Conservation (phyloP, 2,329 filamentous ascomycete species). For the Fusarium torreyae region DNA sequence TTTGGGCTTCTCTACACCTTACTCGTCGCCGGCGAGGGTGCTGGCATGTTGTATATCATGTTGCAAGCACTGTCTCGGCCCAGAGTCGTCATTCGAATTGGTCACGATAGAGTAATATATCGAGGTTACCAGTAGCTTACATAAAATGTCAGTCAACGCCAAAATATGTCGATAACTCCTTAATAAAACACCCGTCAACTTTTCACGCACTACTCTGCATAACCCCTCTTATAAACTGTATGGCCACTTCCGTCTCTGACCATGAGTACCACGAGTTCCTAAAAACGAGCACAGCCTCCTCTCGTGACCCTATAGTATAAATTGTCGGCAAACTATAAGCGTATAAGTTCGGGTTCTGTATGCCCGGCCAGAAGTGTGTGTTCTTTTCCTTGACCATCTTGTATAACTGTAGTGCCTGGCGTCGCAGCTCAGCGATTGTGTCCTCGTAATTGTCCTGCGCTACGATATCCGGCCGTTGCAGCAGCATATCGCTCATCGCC, state of each 20-base stretch:
- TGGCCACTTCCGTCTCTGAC: slow-evolving; percentile 21
- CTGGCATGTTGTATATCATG: too few relatives aligned
- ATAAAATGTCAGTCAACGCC: too few relatives aligned
- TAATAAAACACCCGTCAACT: too few relatives aligned
- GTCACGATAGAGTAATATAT: too few relatives aligned
- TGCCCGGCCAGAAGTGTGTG: slow-evolving; percentile 20
- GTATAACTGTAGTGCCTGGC: slow-evolving; percentile 10
- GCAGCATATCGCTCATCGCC: slow-evolving; percentile 23
- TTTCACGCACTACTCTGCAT: not conserved
- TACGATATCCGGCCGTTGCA: slow-evolving; percentile 6
- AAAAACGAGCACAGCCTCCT: slow-evolving; percentile 31
- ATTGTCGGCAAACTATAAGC: not conserved
- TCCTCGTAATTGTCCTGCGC: not conserved
- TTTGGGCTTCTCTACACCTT: too few relatives aligned
- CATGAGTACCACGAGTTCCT: slow-evolving; percentile 26
- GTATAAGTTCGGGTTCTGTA: slow-evolving; percentile 13
- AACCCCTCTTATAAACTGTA: slow-evolving; percentile 3
- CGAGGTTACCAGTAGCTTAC: too few relatives aligned
- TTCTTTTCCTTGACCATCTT: slow-evolving; percentile 14
- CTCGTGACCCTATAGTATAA: slow-evolving; percentile 1
- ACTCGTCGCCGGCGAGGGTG: too few relatives aligned
- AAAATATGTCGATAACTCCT: too few relatives aligned
- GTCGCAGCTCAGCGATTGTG: not conserved
- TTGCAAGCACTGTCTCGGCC: too few relatives aligned
- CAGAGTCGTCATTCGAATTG: too few relatives aligned